Evolutionary conservation across 371 early-diverging fungal genomes (phyloP).

Genomic region (Lichtheimia hyalospora): DNA sequence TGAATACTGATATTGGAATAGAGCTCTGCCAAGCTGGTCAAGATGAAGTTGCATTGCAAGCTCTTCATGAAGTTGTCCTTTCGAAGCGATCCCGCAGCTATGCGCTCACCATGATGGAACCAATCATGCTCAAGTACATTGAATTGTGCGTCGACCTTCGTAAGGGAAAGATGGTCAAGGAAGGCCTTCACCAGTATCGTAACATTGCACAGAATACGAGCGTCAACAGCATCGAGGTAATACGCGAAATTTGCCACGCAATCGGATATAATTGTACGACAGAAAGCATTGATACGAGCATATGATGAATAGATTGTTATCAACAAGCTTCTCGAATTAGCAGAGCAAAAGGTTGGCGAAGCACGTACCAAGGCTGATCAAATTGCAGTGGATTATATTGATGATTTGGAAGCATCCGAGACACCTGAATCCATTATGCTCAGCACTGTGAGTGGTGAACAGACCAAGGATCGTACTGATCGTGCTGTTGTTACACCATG

Average conservation of each 20-base stretch:
- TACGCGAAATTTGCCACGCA: not conserved
- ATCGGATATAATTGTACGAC: not conserved
- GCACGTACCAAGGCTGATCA: slow-evolving; percentile 93
- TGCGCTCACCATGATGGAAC: slow-evolving; percentile 81
- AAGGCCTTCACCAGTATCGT: slow-evolving; percentile 95
- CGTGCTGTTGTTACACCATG: slow-evolving; percentile 97
- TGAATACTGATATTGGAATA: slow-evolving; percentile 26
- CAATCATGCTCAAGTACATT: slow-evolving; percentile 90
- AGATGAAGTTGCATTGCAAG: slow-evolving; percentile 81
- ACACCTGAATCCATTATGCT: slow-evolving; percentile 96
- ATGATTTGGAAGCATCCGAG: slow-evolving; percentile 94
- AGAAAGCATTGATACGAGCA: not conserved
- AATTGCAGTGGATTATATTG: slow-evolving; percentile 78
- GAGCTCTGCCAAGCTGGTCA: slow-evolving; percentile 93
- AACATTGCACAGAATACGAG: slow-evolving; percentile 95
- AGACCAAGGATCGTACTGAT: slow-evolving; percentile 93
- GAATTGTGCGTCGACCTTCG: slow-evolving; percentile 89
- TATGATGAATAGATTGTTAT: slow-evolving; percentile 63
- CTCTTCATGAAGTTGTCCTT: slow-evolving; percentile 88
- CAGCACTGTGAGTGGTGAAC: slow-evolving; percentile 93
- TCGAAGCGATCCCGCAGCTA: slow-evolving; percentile 85
- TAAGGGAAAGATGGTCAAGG: slow-evolving; percentile 91
- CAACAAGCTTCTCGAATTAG: slow-evolving; percentile 80
- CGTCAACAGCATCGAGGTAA: slow-evolving; percentile 86
- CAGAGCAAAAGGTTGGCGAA: slow-evolving; percentile 86